Percentiles rank a stretch among this genome's conserved stretches.
Evolutionary conservation across 1,284 basidiomycete species (phyloP).

Genomic region (Irpex lacteus): DNA sequence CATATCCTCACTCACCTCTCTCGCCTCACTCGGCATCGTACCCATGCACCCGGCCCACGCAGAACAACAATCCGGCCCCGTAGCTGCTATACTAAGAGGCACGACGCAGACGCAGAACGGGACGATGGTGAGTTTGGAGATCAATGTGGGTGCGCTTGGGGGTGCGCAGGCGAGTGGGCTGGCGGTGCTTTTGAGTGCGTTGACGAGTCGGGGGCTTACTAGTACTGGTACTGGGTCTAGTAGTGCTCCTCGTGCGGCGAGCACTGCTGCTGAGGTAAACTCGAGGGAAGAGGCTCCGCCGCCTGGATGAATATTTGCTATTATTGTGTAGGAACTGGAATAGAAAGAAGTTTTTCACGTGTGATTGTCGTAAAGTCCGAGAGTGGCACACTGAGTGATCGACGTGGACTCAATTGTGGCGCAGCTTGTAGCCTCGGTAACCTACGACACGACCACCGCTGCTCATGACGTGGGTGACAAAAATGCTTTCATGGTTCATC

Average conservation of each 20-base stretch:
- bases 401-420: neutral
- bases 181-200: conserved; percentile 64
- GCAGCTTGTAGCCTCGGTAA: no score
- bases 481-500: no score
- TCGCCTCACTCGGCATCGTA: conserved; percentile 68
- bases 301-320: neutral
- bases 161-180: conserved; percentile 70
- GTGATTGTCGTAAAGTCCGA: neutral
- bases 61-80: conserved; percentile 45
- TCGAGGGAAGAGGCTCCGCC: neutral
- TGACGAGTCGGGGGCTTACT: conserved; percentile 34
- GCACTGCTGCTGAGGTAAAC: neutral
- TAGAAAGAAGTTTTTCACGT: neutral
- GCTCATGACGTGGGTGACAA: no score
- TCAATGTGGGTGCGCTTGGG: conserved; percentile 70
- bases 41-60: conserved; percentile 62
- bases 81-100: conserved; percentile 63
- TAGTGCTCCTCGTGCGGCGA: neutral
- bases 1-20: conserved; percentile 61
- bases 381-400: neutral
- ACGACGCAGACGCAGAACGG: conserved; percentile 62
- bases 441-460: no score
- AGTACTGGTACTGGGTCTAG: neutral
- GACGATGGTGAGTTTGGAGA: conserved; percentile 67
- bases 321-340: neutral